phyloP scores from a whole-genome alignment of 1,139 yeast genomes.

The Yamadazyma dushanensis region DNA sequence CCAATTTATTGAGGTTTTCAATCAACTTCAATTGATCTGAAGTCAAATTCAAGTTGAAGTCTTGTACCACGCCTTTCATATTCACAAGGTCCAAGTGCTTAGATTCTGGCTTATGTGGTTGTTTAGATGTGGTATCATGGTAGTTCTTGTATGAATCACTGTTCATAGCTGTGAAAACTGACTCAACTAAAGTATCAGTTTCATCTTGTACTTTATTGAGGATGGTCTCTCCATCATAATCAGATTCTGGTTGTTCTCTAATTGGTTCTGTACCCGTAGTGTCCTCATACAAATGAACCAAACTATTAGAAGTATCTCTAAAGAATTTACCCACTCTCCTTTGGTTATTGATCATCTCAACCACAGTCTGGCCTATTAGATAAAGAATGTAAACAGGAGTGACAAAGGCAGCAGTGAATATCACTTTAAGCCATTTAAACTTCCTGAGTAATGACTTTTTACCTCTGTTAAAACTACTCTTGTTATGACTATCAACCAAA shows the following conservation, averaged over 20 bases:
- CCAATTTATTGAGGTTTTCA: constrained; percentile 52
- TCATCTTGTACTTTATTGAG: constrained; percentile 41
- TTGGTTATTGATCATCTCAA: constrained; percentile 40
- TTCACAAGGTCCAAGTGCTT: constrained; percentile 14
- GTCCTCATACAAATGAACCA: constrained; percentile 29
- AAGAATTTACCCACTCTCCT: constrained; percentile 32
- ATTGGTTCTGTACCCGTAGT: neutral
- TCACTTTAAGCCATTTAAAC: constrained; percentile 47
- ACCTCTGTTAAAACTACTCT: constrained; percentile 10
- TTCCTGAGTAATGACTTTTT: constrained; percentile 25
- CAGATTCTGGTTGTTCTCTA: neutral
- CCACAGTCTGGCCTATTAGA: constrained; percentile 44
- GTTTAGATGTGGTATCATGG: constrained; percentile 16
- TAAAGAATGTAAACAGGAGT: constrained; percentile 57
- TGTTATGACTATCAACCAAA: constrained; percentile 3
- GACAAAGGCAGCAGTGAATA: constrained; percentile 41
- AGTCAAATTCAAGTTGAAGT: constrained; percentile 40
- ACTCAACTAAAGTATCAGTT: constrained; percentile 58
- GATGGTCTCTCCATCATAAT: constrained; percentile 4
- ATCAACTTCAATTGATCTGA: constrained; percentile 53
- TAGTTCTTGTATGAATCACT: constrained; percentile 24
- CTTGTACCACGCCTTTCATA: constrained; percentile 18
- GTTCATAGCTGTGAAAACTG: constrained; percentile 58
- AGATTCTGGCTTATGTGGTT: neutral
- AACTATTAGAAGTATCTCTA: constrained; percentile 27